Conservation (phyloP, 1,139 yeast genomes). For the Blastobotrys elegans region DNA sequence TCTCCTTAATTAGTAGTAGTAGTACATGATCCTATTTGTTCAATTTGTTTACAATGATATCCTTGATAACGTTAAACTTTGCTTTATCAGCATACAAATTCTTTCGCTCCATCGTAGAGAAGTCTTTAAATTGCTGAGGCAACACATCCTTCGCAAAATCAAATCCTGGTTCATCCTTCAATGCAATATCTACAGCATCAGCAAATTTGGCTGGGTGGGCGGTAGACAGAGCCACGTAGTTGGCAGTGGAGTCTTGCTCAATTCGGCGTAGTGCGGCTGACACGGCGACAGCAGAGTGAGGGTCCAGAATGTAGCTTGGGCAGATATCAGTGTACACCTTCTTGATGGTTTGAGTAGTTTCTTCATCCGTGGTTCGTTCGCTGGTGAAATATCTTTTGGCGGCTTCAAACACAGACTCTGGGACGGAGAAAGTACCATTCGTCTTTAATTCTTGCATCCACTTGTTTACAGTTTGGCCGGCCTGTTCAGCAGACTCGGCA, state of each 20-base stretch:
- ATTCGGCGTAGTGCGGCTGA: conserved; percentile 65
- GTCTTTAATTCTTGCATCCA: conserved; percentile 82
- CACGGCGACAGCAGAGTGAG: conserved; percentile 95
- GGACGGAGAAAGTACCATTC: conserved; percentile 70
- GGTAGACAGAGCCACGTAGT: conserved; percentile 81
- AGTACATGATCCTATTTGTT: neutral
- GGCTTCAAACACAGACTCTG: conserved; percentile 55
- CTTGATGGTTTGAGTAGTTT: conserved; percentile 74
- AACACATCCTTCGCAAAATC: conserved; percentile 83
- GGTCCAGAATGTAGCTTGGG: conserved; percentile 81
- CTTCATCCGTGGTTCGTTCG: conserved; percentile 71
- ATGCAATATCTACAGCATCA: conserved; percentile 85
- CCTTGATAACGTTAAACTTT: conserved; percentile 66
- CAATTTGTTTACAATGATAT: conserved; percentile 56
- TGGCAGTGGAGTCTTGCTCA: conserved; percentile 41
- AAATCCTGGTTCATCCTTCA: conserved; percentile 60
- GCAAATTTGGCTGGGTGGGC: conserved; percentile 99
- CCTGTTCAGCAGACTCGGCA: conserved; percentile 54
- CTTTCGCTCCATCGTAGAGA: conserved; percentile 69
- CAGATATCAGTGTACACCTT: conserved; percentile 54
- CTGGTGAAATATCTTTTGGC: conserved; percentile 72
- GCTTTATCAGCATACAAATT: conserved; percentile 70
- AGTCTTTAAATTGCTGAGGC: conserved; percentile 77
- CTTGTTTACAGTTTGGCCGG: conserved; percentile 63
- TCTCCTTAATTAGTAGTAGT: neutral